A percentile compares a stretch with the other conserved stretches of the same genome.
Conservation (phyloP, 1,139 yeast genomes). For the Yamadazyma kanchanaburiensis region DNA sequence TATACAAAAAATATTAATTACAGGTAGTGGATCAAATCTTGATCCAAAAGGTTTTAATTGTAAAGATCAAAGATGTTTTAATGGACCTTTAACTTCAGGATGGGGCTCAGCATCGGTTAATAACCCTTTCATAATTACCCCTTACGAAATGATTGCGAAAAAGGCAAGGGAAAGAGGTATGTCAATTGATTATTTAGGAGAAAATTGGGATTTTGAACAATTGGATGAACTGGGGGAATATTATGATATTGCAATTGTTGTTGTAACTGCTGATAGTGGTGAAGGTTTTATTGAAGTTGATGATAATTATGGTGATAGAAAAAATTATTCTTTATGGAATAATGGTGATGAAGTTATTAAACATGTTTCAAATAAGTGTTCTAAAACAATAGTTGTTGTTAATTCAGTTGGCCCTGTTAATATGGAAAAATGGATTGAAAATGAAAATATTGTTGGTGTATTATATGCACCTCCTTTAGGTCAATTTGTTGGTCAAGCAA, state of each 20-base stretch:
- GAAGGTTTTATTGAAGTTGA: conserved; percentile 60
- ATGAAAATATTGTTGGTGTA: conserved; percentile 57
- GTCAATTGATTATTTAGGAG: conserved; percentile 40
- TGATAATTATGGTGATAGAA: conserved; percentile 59
- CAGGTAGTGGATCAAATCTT: conserved; percentile 47
- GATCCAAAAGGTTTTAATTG: conserved; percentile 49
- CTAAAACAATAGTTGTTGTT: conserved; percentile 55
- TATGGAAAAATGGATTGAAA: conserved; percentile 57
- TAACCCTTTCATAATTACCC: conserved; percentile 53
- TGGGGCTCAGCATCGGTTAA: conserved; percentile 55
- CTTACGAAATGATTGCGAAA: conserved; percentile 48
- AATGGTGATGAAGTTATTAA: conserved; percentile 56
- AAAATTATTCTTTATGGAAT: conserved; percentile 56
- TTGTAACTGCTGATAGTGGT: conserved; percentile 53
- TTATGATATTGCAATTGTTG: conserved; percentile 51
- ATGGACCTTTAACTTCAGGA: conserved; percentile 47
- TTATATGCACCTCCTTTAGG: conserved; percentile 57
- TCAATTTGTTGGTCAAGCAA: conserved; percentile 45
- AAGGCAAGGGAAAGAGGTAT: conserved; percentile 43
- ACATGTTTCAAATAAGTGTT: conserved; percentile 44
- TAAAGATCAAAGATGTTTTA: conserved; percentile 46
- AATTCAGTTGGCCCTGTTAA: conserved; percentile 60
- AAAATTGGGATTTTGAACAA: conserved; percentile 43
- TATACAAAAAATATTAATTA: conserved; percentile 40
- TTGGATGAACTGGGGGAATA: conserved; percentile 43